Evolutionary conservation across 306 rosid genomes (phyloP), one percentile per base, ranked within the genome.

Genomic region (Lablab purpureus): DNA sequence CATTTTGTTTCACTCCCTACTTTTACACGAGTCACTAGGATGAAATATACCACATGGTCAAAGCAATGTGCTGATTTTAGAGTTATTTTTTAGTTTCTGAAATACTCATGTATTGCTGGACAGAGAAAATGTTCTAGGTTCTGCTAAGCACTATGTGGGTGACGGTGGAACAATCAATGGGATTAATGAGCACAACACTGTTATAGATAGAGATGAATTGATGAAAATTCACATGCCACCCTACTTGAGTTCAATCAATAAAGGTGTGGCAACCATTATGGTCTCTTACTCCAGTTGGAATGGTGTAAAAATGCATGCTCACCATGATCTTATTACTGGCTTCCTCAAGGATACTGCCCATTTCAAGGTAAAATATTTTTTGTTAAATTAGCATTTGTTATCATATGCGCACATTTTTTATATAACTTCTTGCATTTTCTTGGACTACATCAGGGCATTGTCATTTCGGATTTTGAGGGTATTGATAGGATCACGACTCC

Each of bases 221-320:
- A 69, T 85, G 80, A 55, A 50, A 82, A 77, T 85, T 77, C 88
- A 85, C 75, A 85, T 85, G 88, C 85, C 81, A 19, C 71, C 66
- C 9, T 85, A 85, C 58, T 40, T 73, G 6, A 51, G 22, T 19
- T 40, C 88, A 25, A 85, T 85, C 41, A 77, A 62, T 71, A 81
- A 81, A 75, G 85, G 88, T 72, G 88, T 85, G 23, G 76, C 90
- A 30, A 81, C 84, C 59, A 40, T 87, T 43, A 87, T 87, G 90
- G 82, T 51, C 37, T 87, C 90, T 75, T 87, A 87, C 52, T 87
- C 90, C 23, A 84, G 90, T 59, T 87, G 84, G 90, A 87, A 87
- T 66, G 90, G 86, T 12, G 22, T 74, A 4, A 87, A 87, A 78
- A 84, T 87, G 88, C 90, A 87, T 71, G 55, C 88, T 74, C 49